Evolutionary conservation across 345 rosid genomes (phyloP).

Genomic region (Euphorbia tirucalli): DNA sequence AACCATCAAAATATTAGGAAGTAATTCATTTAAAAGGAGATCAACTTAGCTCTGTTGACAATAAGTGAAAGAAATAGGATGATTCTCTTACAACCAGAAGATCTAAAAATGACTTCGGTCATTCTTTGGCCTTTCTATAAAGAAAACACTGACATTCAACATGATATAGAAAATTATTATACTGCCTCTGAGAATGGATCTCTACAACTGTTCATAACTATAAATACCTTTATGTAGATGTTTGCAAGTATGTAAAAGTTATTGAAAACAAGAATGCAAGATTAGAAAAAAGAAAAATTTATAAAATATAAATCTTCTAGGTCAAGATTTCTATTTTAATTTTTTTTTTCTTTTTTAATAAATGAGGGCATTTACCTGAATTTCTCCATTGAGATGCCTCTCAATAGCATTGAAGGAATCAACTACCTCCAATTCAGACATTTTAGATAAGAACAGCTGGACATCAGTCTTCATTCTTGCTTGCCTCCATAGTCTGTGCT

Average conservation of each 20-base stretch:
- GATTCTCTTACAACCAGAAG: not conserved
- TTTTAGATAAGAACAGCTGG: conserved; percentile 54
- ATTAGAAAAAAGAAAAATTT: not conserved
- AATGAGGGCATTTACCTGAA: conserved; percentile 41
- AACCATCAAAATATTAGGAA: not conserved
- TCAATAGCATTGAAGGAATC: conserved; percentile 92
- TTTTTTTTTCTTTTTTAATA: not conserved
- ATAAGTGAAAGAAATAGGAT: not conserved
- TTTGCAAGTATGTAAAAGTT: not conserved
- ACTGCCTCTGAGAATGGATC: not conserved
- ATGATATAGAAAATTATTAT: not conserved
- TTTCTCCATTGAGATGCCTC: conserved; percentile 66
- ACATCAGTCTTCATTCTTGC: conserved; percentile 81
- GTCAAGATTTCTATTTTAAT: too few species aligned
- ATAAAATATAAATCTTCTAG: not conserved
- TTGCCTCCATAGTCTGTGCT: conserved; percentile 77
- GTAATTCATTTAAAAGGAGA: not conserved
- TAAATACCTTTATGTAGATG: not conserved
- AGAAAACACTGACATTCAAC: not conserved
- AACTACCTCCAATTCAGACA: conserved; percentile 84
- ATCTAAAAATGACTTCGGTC: not conserved
- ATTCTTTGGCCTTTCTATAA: not conserved
- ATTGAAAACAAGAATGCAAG: not conserved
- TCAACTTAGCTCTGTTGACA: not conserved
- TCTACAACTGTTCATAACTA: not conserved